Evolutionary conservation across 225 moss, liverwort and hornwort species (phyloP).

Genomic region (Rhytidiadelphus loreus): DNA sequence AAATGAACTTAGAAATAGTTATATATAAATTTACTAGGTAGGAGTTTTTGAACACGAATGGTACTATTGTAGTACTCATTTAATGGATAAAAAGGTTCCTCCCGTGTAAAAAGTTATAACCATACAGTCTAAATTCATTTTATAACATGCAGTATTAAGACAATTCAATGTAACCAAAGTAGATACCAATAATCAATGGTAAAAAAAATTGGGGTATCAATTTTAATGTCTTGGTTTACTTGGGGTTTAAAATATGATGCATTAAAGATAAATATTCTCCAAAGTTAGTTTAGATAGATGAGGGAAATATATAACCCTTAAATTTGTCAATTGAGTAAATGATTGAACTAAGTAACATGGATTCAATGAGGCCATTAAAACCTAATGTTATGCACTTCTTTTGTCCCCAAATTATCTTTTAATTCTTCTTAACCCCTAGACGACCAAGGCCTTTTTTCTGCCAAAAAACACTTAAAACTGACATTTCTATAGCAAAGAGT

Average conservation of each 20-base stretch:
- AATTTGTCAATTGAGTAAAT: too few species aligned
- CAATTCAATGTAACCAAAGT: background rate
- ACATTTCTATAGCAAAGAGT: too few species aligned
- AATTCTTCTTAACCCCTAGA: too few species aligned
- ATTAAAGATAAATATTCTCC: background rate
- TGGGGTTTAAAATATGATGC: background rate
- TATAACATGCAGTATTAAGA: background rate
- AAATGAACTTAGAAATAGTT: background rate
- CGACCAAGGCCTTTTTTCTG: too few species aligned
- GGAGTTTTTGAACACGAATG: background rate
- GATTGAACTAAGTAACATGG: background rate
- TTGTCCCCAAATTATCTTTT: too few species aligned
- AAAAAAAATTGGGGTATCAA: background rate
- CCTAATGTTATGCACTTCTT: too few species aligned
- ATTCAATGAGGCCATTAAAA: background rate
- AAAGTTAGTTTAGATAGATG: accelerated
- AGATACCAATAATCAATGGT: too few species aligned
- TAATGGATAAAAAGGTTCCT: background rate
- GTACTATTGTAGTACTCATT: background rate
- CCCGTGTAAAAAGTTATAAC: background rate
- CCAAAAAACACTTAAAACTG: too few species aligned
- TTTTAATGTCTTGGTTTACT: background rate
- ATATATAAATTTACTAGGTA: background rate
- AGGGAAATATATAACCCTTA: background rate
- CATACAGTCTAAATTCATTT: background rate